phyloP scores from a whole-genome alignment of 768 basidiomycete genomes.

The Gloeostereum incarnatum region DNA sequence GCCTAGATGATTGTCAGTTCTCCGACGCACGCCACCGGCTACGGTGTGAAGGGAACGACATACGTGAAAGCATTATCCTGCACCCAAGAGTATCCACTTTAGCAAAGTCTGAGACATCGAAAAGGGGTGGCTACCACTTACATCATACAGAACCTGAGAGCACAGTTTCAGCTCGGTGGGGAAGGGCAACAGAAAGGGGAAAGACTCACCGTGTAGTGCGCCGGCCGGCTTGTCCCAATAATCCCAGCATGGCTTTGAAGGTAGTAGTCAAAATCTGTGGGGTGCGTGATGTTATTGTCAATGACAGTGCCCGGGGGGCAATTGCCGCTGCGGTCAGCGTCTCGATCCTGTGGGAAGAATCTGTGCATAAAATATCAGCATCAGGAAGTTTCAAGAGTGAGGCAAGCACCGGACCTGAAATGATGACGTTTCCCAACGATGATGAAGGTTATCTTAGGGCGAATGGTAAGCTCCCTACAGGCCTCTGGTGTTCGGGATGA shows the following conservation, averaged over 20 bases:
- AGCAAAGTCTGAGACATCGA: slow-evolving; percentile 15
- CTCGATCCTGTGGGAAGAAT: not conserved
- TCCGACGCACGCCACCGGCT: not conserved
- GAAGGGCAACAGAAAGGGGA: not conserved
- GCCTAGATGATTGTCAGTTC: slow-evolving; percentile 3
- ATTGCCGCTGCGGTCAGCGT: slow-evolving; percentile 43
- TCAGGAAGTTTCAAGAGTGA: not conserved
- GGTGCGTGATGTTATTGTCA: slow-evolving; percentile 60
- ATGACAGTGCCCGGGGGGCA: slow-evolving; percentile 73
- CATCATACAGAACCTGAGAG: slow-evolving; percentile 1
- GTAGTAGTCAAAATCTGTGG: slow-evolving; percentile 62
- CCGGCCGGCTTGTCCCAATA: slow-evolving; percentile 20
- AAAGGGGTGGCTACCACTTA: not conserved
- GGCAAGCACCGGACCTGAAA: slow-evolving; percentile 11
- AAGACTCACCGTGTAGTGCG: slow-evolving; percentile 23
- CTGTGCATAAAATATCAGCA: not conserved
- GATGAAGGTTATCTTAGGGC: slow-evolving; percentile 41
- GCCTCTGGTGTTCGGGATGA: slow-evolving; percentile 23
- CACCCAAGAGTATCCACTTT: slow-evolving; percentile 41
- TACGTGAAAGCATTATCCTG: slow-evolving; percentile 24
- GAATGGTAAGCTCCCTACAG: slow-evolving; percentile 29
- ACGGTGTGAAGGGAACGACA: not conserved
- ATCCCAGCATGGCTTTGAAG: slow-evolving; percentile 48
- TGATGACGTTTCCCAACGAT: slow-evolving; percentile 44
- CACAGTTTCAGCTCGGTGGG: not conserved